Evolutionary conservation across 208 protist genomes (phyloP), one percentile per base, ranked within the genome.

Genomic region (Zelonia costaricensis): DNA sequence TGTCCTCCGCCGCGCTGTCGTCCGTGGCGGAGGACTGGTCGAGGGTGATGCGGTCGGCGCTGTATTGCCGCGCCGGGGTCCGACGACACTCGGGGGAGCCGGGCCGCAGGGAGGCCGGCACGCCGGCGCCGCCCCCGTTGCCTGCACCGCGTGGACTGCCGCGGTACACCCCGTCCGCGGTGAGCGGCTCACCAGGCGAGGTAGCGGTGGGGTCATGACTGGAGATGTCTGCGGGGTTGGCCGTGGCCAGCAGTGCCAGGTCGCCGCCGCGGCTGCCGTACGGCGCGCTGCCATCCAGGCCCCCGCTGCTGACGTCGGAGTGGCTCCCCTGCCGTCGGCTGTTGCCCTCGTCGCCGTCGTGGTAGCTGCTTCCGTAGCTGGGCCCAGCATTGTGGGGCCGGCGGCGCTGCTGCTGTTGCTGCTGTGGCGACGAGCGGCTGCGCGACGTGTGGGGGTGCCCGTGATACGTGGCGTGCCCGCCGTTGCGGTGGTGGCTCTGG

Each of bases 251-350:
- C 27, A 62, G 23, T 20, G 46, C 36, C 10, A 63, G 12, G 39
- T 71, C 63, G 3, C 25, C 63, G 7, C 68, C 59, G 6, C 56
- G 31, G 58, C 70, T 71, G 39, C 70, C 63, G 43, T 70, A 70
- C n/a, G 70, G 63, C 0, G 61, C 38, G 35, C 54, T 63, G 31
- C 58, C 35, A 18, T 44, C 54, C 15, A 57, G 20, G 3, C 23
- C 48, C 3, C 18, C 22, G 28, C 44, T 36, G 3, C 20, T 28
- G 4, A 1, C n/a, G 16, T 6, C 28, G 2, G 2, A 13, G 22
- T 30, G 36, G 10, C 49, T 10, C 2, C 44, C 25, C 3, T 20
- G 30, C 3, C 16, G 2, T 13, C 27, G 40, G 28, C 28, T 35
- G 2, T 61, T 36, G 12, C 49, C 36, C 16, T 43, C 46, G 2